Conservation (phyloP, 2,329 filamentous ascomycete species). For the Graphilbum fragrans region DNA sequence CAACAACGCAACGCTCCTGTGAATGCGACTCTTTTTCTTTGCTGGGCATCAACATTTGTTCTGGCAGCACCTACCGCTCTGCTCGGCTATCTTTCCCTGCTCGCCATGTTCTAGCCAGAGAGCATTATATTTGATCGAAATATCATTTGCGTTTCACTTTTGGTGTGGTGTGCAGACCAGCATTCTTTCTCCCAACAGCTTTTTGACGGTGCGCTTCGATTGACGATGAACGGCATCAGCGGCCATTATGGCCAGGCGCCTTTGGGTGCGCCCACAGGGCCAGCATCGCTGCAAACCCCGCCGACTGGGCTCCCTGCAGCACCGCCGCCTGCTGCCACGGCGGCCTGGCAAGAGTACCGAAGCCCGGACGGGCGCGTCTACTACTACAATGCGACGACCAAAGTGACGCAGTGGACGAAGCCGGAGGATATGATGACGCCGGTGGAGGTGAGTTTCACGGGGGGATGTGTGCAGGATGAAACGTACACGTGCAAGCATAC, state of each 20-base stretch:
- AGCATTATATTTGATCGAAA: no score
- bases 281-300: conserved; percentile 25
- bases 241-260: background rate
- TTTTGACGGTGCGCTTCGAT: background rate
- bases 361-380: conserved; percentile 75
- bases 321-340: conserved; percentile 8
- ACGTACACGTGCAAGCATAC: conserved; percentile 1
- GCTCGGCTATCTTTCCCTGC: no score
- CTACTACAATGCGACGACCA: conserved; percentile 80
- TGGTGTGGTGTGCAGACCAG: background rate
- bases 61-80: no score
- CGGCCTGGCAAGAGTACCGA: conserved; percentile 69
- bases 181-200: conserved; percentile 8
- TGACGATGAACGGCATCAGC: background rate
- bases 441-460: conserved; percentile 55
- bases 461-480: no score
- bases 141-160: no score
- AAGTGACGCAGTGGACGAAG: conserved; percentile 88
- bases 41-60: no score
- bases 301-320: background rate
- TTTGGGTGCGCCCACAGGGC: background rate
- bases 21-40: no score
- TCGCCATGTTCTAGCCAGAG: no score
- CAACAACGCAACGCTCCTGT: no score
- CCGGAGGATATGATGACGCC: conserved; percentile 78